Evolutionary conservation across 805 yeast species (phyloP).

Genomic region (Monosporozyma siamensis): DNA sequence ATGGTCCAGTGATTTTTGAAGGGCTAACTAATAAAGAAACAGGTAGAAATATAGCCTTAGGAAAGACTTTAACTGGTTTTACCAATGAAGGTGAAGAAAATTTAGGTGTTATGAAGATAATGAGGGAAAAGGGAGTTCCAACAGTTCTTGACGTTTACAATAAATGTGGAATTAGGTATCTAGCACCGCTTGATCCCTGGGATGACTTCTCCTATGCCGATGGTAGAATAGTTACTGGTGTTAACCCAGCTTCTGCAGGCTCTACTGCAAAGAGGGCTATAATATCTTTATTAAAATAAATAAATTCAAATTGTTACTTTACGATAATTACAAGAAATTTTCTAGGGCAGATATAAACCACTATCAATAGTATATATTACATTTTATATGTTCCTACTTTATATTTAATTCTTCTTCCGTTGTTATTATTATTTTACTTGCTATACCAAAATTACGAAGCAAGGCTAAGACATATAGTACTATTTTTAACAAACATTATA

Average conservation of each 20-base stretch:
- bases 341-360: too few relatives aligned
- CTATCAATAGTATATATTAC: too few relatives aligned
- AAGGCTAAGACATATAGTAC: too few relatives aligned
- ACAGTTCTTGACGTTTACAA: constrained; percentile 34
- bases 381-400: too few relatives aligned
- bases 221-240: constrained; percentile 53
- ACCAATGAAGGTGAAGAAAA: constrained; percentile 44
- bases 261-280: constrained; percentile 35
- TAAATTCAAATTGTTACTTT: not conserved
- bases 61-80: constrained; percentile 52
- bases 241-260: constrained; percentile 49
- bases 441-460: too few relatives aligned
- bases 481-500: too few relatives aligned
- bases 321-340: too few relatives aligned
- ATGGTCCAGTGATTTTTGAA: constrained; percentile 51
- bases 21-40: constrained; percentile 34
- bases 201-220: constrained; percentile 43
- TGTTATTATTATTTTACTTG: too few relatives aligned
- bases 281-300: constrained; percentile 1
- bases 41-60: constrained; percentile 40
- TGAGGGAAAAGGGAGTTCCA: constrained; percentile 23
- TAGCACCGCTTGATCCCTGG: constrained; percentile 43
- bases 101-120: constrained; percentile 16
- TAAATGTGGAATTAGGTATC: constrained; percentile 36
- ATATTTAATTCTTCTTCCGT: too few relatives aligned